phyloP scores from a whole-genome alignment of 75 land plant species.

The Sequoiadendron giganteum region DNA sequence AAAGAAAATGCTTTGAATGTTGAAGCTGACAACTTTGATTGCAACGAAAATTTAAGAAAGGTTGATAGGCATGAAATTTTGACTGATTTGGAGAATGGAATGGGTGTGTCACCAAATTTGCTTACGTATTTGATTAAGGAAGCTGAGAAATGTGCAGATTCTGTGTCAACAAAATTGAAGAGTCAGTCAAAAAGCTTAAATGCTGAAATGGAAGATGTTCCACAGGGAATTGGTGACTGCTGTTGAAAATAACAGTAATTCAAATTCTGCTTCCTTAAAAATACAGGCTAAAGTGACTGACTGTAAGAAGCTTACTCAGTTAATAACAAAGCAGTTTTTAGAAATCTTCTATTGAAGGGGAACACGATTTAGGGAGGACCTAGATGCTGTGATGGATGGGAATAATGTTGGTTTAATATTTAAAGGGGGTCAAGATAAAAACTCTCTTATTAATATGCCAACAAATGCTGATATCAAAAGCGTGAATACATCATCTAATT shows the following conservation, averaged over 20 bases:
- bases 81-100: slow-evolving; percentile 37
- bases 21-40: neutral
- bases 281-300: neutral
- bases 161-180: neutral
- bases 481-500: neutral
- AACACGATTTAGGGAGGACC: neutral
- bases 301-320: neutral
- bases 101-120: slow-evolving; percentile 35
- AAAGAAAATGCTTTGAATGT: neutral
- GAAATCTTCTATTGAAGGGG: neutral
- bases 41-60: neutral
- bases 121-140: slow-evolving; percentile 10
- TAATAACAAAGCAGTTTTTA: neutral
- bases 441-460: neutral
- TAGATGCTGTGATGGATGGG: neutral
- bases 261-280: slow-evolving; percentile 6
- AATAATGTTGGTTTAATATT: neutral
- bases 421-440: neutral
- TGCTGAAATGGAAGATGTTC: neutral
- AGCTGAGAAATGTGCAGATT: no score
- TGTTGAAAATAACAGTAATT: slow-evolving; percentile 13
- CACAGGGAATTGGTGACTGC: neutral
- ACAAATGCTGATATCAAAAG: slow-evolving; percentile 10
- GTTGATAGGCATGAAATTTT: slow-evolving; percentile 34
- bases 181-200: neutral